Conservation (phyloP, 164 flowering plant genomes). For the Nymphaea thermarum region DNA sequence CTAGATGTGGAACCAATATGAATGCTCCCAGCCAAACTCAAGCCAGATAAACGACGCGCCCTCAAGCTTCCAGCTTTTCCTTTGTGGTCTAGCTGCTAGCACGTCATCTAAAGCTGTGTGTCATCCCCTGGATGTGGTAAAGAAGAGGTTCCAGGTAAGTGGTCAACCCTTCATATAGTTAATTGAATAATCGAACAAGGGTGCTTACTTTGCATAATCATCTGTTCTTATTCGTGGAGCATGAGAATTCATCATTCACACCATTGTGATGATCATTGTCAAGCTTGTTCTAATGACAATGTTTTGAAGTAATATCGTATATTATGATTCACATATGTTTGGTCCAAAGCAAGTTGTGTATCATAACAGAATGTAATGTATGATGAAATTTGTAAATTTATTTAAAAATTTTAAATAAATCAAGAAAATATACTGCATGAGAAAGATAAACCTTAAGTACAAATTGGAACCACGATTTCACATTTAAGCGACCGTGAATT, state of each 20-base stretch:
- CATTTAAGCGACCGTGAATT: no score
- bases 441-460: no score
- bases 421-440: no score
- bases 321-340: no score
- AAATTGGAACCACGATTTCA: no score
- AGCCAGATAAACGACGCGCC: slow-evolving; percentile 12
- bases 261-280: not conserved
- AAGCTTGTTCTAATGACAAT: not conserved
- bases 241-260: not conserved
- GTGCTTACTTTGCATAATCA: not conserved
- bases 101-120: slow-evolving; percentile 87
- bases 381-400: no score
- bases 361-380: no score
- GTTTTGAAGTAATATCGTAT: no score
- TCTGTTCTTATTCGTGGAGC: not conserved
- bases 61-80: slow-evolving; percentile 70
- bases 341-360: no score
- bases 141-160: slow-evolving; percentile 93
- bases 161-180: not conserved
- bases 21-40: slow-evolving; percentile 12
- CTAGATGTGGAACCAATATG: slow-evolving; percentile 33
- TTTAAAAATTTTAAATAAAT: no score
- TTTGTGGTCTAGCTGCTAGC: slow-evolving; percentile 93
- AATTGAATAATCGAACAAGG: no score
- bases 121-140: slow-evolving; percentile 96